These are phyloP conservation scores for Dichomitus squalens DNA, from an alignment of 1,284 basidiomycete genomes.

Conservation along the genomic window DNA sequence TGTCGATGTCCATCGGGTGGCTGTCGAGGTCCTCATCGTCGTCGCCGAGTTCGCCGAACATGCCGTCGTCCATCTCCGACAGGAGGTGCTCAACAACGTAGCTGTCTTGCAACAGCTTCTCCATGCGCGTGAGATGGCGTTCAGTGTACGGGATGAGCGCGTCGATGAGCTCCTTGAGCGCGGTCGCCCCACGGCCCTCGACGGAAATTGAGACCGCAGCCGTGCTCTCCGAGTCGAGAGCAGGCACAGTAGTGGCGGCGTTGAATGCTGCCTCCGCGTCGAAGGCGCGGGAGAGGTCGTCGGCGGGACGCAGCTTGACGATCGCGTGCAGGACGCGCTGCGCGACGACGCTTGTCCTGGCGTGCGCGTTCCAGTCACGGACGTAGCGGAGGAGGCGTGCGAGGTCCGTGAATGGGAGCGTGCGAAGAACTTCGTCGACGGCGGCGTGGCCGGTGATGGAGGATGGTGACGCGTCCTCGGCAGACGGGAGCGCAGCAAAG, in stretches of 20 bases:
- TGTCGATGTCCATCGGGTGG: slow-evolving; percentile 29
- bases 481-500: slow-evolving; percentile 65
- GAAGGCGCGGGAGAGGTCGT: slow-evolving; percentile 79
- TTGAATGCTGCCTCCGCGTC: slow-evolving; percentile 28
- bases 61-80: slow-evolving; percentile 88
- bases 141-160: slow-evolving; percentile 93
- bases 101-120: slow-evolving; percentile 89
- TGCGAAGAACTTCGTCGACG: slow-evolving; percentile 83
- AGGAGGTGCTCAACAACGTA: slow-evolving; percentile 93
- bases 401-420: slow-evolving; percentile 74
- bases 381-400: slow-evolving; percentile 83
- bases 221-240: slow-evolving; percentile 38
- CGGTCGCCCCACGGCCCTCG: slow-evolving; percentile 39
- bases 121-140: slow-evolving; percentile 85
- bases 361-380: slow-evolving; percentile 93
- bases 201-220: slow-evolving; percentile 12
- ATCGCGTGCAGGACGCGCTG: slow-evolving; percentile 86
- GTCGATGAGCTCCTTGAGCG: slow-evolving; percentile 79
- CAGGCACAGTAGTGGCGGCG: slow-evolving; percentile 11
- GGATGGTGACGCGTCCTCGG: slow-evolving; percentile 8
- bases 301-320: slow-evolving; percentile 72
- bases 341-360: slow-evolving; percentile 84
- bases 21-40: slow-evolving; percentile 44
- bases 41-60: slow-evolving; percentile 54
- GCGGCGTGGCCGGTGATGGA: slow-evolving; percentile 67